Evolutionary conservation across 768 basidiomycete genomes (phyloP).

Genomic region (Phanerochaete sordida): DNA sequence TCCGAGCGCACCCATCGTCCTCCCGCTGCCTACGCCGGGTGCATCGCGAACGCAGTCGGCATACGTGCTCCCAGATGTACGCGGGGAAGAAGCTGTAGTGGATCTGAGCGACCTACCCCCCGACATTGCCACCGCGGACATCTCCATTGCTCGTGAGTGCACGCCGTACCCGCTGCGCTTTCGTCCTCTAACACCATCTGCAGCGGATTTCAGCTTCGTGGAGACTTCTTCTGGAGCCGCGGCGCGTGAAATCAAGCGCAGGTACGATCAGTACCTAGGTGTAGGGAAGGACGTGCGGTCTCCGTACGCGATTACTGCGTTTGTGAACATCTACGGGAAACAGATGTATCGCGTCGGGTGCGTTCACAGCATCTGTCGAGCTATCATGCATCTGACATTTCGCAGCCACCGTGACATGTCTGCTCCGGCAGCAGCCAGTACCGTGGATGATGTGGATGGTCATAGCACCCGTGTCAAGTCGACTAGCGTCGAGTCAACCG

Average conservation of each 20-base stretch:
- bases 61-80: not conserved
- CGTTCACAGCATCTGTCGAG: conserved; percentile 26
- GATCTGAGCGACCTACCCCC: conserved; percentile 17
- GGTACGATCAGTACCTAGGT: conserved; percentile 66
- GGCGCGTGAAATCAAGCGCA: conserved; percentile 73
- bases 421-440: conserved; percentile 48
- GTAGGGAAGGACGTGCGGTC: conserved; percentile 67
- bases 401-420: conserved; percentile 44
- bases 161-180: not conserved
- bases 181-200: conserved; percentile 4
- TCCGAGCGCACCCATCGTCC: conserved; percentile 1
- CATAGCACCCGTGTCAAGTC: conserved; percentile 22
- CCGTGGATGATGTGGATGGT: conserved; percentile 45
- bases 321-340: conserved; percentile 78
- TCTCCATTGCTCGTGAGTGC: conserved; percentile 27
- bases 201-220: conserved; percentile 74
- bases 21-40: conserved; percentile 7
- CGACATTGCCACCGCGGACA: conserved; percentile 26
- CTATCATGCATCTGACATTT: not conserved
- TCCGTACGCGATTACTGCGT: conserved; percentile 79
- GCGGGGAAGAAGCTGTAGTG: conserved; percentile 6
- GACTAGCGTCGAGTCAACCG: conserved; percentile 7
- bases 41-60: not conserved
- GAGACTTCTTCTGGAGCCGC: conserved; percentile 77
- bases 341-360: conserved; percentile 77